Base-by-base conservation (phyloP, 768 basidiomycete genomes). In the Agrocybe pediades region DNA sequence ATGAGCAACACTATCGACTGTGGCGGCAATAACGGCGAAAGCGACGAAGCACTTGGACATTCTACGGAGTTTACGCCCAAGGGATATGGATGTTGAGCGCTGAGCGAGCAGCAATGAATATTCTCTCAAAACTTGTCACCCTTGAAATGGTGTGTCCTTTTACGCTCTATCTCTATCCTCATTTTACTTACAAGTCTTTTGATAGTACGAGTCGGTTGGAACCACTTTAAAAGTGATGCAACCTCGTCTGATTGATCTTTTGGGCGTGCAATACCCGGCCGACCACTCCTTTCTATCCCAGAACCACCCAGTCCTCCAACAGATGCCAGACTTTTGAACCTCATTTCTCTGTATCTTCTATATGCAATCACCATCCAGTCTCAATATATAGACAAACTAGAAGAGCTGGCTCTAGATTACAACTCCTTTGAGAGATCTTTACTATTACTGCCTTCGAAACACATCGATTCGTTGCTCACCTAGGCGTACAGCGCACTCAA, bases 21-120 rank as follows among this genome's bases (percentile, higher is more conserved):
- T 71, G n/a, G 74, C 65, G 29, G 61, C 69, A 19, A 63, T 74
- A 16, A 70, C 74, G 6, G 65, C 71, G 8, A 60, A 75, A 16
- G 81, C 81, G 0, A 64, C 72, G 15, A 74, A 71, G 46, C 75
- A 81, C 47, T 65, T 92, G 7, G 54, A 53, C 1, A 59, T 66
- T 2, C 69, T 92, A 40, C 72, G 90, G 46, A 63, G 62, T 26
- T 47, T 80, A 17, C 70, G 68, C 41, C 71, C 78, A 0, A 73
- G 71, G 2, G 79, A 81, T 57, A 15, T 88, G 8, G 86, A 92
- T 57, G 77, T 91, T 6, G 92, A n/a, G n/a, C n/a, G n/a, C n/a
- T n/a, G n/a, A 93, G 68, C 77, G 86, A 30, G 89, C 88, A 2
- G 90, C 87, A 1, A 77, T 78, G 46, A 85, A 84, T 53, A 69